These are phyloP conservation scores for Phytophthora cactorum DNA, from an alignment of 352 stramenopile genomes.

Conservation along the genomic window DNA sequence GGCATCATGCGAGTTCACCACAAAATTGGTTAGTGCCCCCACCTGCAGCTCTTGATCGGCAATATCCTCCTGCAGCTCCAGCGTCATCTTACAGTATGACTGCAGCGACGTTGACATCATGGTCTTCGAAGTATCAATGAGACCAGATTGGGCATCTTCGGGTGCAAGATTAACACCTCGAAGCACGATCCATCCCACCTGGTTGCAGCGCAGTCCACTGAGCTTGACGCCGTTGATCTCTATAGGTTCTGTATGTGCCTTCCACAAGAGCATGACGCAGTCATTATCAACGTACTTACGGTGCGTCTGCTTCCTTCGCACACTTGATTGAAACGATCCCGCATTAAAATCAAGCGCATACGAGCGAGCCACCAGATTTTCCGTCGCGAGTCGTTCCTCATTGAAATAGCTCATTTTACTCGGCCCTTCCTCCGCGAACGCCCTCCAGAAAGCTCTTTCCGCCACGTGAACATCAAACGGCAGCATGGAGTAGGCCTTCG, in stretches of 20 bases:
- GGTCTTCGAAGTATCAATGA: slow-evolving; percentile 6
- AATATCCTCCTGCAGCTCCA: slow-evolving; percentile 59
- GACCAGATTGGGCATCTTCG: neutral
- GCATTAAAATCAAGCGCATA: slow-evolving; percentile 37
- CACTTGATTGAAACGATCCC: slow-evolving; percentile 34
- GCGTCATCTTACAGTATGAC: slow-evolving; percentile 55
- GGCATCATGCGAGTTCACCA: slow-evolving; percentile 45
- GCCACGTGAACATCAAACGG: slow-evolving; percentile 42
- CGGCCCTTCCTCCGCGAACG: slow-evolving; percentile 36
- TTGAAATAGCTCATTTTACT: slow-evolving; percentile 41
- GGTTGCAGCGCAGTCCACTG: slow-evolving; percentile 37
- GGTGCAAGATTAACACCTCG: slow-evolving; percentile 13
- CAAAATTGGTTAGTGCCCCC: slow-evolving; percentile 50
- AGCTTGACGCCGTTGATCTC: slow-evolving; percentile 44
- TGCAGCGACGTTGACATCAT: slow-evolving; percentile 51
- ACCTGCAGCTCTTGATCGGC: slow-evolving; percentile 52
- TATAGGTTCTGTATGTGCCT: slow-evolving; percentile 51
- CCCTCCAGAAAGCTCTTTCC: slow-evolving; percentile 42
- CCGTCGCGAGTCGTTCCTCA: slow-evolving; percentile 35
- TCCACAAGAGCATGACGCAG: slow-evolving; percentile 53
- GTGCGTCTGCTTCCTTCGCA: slow-evolving; percentile 54
- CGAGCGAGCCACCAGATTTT: slow-evolving; percentile 40
- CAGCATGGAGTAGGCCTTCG: slow-evolving; percentile 41
- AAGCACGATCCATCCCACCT: slow-evolving; percentile 41
- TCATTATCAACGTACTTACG: slow-evolving; percentile 47